Evolutionary conservation across 192 early-diverging fungal species (phyloP).

Genomic region (Ambispora gerdemannii): DNA sequence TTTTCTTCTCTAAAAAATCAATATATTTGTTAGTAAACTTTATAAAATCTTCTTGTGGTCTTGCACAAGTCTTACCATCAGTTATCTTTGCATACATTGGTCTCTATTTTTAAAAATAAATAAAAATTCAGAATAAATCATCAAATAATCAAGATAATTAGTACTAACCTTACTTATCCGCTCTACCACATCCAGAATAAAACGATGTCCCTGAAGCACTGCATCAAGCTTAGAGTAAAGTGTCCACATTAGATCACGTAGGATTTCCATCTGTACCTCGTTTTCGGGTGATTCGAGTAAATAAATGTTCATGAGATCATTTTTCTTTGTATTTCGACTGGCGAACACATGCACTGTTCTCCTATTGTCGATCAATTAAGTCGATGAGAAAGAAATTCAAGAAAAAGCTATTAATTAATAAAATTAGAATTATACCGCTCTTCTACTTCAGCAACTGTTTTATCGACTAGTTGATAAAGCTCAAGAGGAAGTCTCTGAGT

Average conservation of each 20-base stretch:
- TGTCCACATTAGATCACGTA: constrained; percentile 73
- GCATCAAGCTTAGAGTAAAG: constrained; percentile 74
- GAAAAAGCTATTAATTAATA: too few relatives aligned
- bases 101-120: not conserved
- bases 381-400: not conserved
- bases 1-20: constrained; percentile 14
- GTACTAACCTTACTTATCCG: constrained; percentile 32
- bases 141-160: not conserved
- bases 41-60: too few relatives aligned
- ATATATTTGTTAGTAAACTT: not conserved
- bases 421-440: constrained; percentile 51
- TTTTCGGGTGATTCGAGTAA: constrained; percentile 49
- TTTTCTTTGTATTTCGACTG: constrained; percentile 40
- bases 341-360: constrained; percentile 23
- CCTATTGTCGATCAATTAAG: not conserved
- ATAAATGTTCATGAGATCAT: constrained; percentile 46
- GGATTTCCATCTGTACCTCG: constrained; percentile 62
- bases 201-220: constrained; percentile 70
- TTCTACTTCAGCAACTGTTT: constrained; percentile 69
- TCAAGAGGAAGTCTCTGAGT: constrained; percentile 68
- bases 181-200: constrained; percentile 60
- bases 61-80: not conserved
- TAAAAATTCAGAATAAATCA: not conserved
- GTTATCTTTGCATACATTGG: constrained; percentile 1
- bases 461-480: constrained; percentile 68